These are phyloP conservation scores for Paramecium octaurelia DNA, from an alignment of 73 alveolate genomes.

Conservation along the genomic window DNA sequence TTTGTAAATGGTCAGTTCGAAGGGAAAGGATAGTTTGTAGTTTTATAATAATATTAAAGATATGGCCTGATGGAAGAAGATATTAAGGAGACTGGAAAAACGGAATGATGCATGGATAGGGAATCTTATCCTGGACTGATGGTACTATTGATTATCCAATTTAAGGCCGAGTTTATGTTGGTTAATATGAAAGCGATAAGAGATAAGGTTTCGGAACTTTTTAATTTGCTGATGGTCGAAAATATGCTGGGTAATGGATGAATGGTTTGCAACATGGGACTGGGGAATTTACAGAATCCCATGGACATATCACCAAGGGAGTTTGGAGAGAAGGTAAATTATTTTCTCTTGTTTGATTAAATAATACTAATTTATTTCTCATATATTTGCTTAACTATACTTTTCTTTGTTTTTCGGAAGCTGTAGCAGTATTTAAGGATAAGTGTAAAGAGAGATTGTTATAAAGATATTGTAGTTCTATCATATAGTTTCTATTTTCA, in stretches of 20 bases:
- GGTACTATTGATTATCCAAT: not conserved
- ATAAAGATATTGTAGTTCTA: constrained; percentile 72
- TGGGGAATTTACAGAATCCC: not conserved
- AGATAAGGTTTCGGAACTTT: constrained; percentile 42
- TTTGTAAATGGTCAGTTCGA: constrained; percentile 1
- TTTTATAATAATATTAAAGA: not conserved
- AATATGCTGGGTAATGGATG: constrained; percentile 7
- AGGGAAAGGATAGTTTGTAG: constrained; percentile 17
- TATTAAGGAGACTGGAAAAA: constrained; percentile 20
- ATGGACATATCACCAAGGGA: constrained; percentile 29
- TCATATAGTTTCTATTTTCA: constrained; percentile 86
- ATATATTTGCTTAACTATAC: constrained; percentile 70
- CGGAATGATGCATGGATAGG: constrained; percentile 44
- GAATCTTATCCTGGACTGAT: constrained; percentile 7
- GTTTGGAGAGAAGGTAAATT: constrained; percentile 41
- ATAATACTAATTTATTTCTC: constrained; percentile 23
- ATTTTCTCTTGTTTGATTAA: not conserved
- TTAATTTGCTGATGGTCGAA: constrained; percentile 40
- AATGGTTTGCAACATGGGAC: constrained; percentile 20
- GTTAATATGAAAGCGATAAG: not conserved
- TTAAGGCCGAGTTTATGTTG: constrained; percentile 14
- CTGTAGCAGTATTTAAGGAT: constrained; percentile 80
- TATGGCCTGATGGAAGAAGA: constrained; percentile 40
- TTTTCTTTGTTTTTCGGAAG: constrained; percentile 75
- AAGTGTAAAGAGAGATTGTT: constrained; percentile 60